Evolutionary conservation across 306 rosid species (phyloP), one percentile per base, ranked within the genome.

Genomic region (Ammopiptanthus mongolicus): DNA sequence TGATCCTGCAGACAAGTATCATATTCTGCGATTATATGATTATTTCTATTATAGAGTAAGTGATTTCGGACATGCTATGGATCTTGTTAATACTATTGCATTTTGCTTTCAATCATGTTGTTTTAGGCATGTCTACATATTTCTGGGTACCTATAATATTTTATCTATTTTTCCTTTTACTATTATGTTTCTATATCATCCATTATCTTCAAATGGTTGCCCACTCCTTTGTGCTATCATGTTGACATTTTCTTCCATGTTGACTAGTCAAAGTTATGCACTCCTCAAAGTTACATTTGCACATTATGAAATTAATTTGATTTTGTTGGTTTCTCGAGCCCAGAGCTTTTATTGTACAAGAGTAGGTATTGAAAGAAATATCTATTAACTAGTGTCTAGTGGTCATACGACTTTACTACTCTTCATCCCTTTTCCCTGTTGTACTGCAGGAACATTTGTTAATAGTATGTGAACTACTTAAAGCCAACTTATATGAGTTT

Each of bases 41-140:
- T 96, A 92, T 82, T 92, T 96, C 87, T 96, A 96, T 71, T 92
- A 89, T 80, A 89, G 93, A 86, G 98, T 95, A 85, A 90, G 97
- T 88, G 73, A 65, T 69, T 61, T 65, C 79, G n/a, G 42, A 74
- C 47, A 23, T 37, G 25, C 56, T 63, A 42, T 28, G 73, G 41
- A 44, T 71, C 46, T 55, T 67, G n/a, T 53, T 52, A 42, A 61
- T 60, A 60, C 65, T 28, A 41, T 63, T 57, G 3, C 36, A 56
- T 65, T 63, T 71, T 68, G 19, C 65, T 41, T 76, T 59, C 52
- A 29, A 22, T 76, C 36, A 53, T 37, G 15, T 72, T 73, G 56
- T 61, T 80, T 41, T 57, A 14, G 44, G 50, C 4, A 70, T 82
- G 44, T 62, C 8, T 52, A 2, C 57, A 37, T 65, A 69, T 37